Evolutionary conservation across 169 alveolate genomes (phyloP).

Genomic region (Plasmodium gaboni): DNA sequence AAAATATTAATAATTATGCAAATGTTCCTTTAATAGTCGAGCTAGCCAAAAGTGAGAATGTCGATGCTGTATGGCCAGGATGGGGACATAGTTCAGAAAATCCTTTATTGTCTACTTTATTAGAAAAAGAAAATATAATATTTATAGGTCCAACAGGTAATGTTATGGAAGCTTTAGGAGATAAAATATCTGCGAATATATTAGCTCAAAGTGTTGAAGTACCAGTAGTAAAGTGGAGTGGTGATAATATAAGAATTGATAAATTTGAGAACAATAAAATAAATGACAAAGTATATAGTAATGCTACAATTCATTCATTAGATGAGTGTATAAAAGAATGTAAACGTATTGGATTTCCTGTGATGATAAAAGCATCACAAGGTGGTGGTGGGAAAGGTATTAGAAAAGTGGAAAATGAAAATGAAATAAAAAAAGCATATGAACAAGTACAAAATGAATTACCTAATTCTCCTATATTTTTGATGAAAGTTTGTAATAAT

Average conservation of each 20-base stretch:
- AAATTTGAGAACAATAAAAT: conserved; percentile 42
- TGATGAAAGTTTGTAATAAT: conserved; percentile 85
- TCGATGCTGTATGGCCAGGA: conserved; percentile 97
- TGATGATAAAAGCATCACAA: conserved; percentile 96
- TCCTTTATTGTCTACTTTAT: conserved; percentile 88
- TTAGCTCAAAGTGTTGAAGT: conserved; percentile 94
- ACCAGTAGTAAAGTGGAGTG: conserved; percentile 94
- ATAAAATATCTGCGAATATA: conserved; percentile 93
- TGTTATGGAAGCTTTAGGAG: conserved; percentile 94
- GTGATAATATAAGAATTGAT: conserved; percentile 82
- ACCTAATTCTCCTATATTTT: conserved; percentile 85
- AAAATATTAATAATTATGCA: conserved; percentile 79
- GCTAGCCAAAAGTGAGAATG: conserved; percentile 84
- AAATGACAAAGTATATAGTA: conserved; percentile 47
- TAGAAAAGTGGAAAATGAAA: conserved; percentile 84
- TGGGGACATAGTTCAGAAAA: conserved; percentile 97
- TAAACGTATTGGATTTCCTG: conserved; percentile 94
- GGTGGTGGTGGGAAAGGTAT: conserved; percentile 98
- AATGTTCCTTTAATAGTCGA: conserved; percentile 79
- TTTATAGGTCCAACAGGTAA: conserved; percentile 94
- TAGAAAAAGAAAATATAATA: conserved; percentile 84
- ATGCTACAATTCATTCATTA: conserved; percentile 79
- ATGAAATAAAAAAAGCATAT: conserved; percentile 82
- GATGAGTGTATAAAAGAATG: conserved; percentile 89
- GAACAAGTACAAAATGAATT: conserved; percentile 84